These are phyloP conservation scores for Cinnamomum micranthum DNA, from an alignment of 164 flowering plant genomes.

Conservation along the genomic window DNA sequence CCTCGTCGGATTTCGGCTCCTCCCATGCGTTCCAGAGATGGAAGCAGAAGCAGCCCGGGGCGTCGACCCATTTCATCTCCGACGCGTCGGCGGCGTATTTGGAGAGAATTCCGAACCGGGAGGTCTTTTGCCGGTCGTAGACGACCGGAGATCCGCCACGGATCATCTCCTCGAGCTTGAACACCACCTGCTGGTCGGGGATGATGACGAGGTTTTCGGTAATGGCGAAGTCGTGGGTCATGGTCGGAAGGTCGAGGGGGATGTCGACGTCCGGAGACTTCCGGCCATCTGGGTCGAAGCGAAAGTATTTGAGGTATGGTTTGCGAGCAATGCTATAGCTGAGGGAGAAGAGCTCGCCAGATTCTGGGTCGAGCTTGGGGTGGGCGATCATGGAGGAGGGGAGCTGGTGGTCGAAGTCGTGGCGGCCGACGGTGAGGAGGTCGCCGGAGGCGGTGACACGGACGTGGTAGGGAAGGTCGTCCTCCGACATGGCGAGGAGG, in stretches of 20 bases:
- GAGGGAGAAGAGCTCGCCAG: slow-evolving; percentile 70
- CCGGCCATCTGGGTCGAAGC: slow-evolving; percentile 47
- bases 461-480: slow-evolving; percentile 49
- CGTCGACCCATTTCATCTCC: slow-evolving; percentile 59
- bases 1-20: slow-evolving; percentile 65
- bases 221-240: slow-evolving; percentile 96
- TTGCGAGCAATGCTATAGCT: slow-evolving; percentile 77
- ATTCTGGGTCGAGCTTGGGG: slow-evolving; percentile 76
- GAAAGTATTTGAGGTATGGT: slow-evolving; percentile 80
- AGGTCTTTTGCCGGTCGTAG: slow-evolving; percentile 58
- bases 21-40: slow-evolving; percentile 98
- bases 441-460: slow-evolving; percentile 55
- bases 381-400: slow-evolving; percentile 88
- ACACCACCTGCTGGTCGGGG: slow-evolving; percentile 90
- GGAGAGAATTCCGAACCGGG: slow-evolving; percentile 62
- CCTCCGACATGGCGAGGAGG: slow-evolving; percentile 87
- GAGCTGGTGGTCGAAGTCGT: slow-evolving; percentile 56
- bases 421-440: slow-evolving; percentile 63
- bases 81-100: slow-evolving; percentile 40
- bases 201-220: slow-evolving; percentile 69
- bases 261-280: slow-evolving; percentile 79
- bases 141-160: slow-evolving; percentile 78
- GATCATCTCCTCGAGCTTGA: slow-evolving; percentile 70
- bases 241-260: slow-evolving; percentile 57
- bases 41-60: slow-evolving; percentile 78